Evolutionary conservation across 2,329 filamentous ascomycete genomes (phyloP).

Genomic region (Fusarium mundagurra): DNA sequence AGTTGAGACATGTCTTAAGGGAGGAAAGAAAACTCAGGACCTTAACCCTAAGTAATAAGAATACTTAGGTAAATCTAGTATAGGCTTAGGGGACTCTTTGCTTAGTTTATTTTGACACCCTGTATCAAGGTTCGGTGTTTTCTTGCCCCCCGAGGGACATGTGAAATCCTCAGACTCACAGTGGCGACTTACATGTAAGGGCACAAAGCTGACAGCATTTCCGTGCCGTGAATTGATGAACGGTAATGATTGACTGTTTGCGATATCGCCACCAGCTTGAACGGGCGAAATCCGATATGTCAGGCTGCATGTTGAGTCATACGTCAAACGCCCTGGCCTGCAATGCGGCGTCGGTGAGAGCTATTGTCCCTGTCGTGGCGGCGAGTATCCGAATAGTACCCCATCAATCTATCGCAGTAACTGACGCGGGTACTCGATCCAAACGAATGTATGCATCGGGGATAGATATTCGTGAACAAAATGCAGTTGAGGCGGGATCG

Average conservation of each 20-base stretch:
- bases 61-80: too few species aligned
- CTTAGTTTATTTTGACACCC: too few species aligned
- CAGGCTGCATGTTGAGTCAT: background rate
- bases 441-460: background rate
- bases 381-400: background rate
- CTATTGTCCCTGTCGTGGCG: background rate
- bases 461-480: background rate
- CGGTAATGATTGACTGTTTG: background rate
- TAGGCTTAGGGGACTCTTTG: too few species aligned
- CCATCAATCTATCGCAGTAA: background rate
- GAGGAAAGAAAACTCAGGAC: too few species aligned
- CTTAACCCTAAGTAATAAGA: too few species aligned
- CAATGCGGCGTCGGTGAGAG: background rate
- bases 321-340: background rate
- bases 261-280: background rate
- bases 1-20: background rate
- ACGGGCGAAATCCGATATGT: background rate
- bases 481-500: background rate
- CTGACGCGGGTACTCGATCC: background rate
- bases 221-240: constrained; percentile 1
- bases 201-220: background rate
- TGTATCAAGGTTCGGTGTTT: too few species aligned
- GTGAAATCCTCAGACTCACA: background rate
- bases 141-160: too few species aligned
- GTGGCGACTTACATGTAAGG: constrained; percentile 7